Conservation (phyloP, 169 alveolate species). For the Cytauxzoon felis region DNA sequence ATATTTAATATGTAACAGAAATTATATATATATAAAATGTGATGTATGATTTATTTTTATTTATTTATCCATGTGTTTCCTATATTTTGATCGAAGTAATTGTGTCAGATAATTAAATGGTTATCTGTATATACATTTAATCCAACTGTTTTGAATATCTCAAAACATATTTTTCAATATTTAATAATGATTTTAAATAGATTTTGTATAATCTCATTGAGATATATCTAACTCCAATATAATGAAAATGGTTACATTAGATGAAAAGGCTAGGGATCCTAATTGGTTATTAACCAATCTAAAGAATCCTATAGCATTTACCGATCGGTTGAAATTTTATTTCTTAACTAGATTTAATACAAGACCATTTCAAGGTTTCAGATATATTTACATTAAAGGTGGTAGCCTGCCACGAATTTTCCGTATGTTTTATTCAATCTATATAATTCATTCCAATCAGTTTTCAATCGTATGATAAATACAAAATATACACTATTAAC, state of each 20-base stretch:
- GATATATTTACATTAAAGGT: conserved; percentile 69
- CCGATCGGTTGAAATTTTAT: conserved; percentile 44
- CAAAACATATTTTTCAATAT: no score
- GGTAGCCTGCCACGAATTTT: conserved; percentile 72
- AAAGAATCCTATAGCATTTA: conserved; percentile 25
- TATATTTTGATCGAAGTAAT: no score
- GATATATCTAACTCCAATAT: no score
- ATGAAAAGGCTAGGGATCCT: conserved; percentile 12
- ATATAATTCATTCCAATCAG: conserved; percentile 1
- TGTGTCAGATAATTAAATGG: no score
- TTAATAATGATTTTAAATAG: no score
- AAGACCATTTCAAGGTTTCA: conserved; percentile 59
- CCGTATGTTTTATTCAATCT: conserved; percentile 8
- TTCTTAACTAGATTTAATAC: conserved; percentile 56
- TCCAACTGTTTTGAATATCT: no score
- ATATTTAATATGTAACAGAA: no score
- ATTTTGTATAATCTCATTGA: no score
- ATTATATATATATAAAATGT: no score
- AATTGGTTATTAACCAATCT: conserved; percentile 35
- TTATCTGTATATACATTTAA: no score
- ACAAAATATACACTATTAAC: conserved; percentile 86
- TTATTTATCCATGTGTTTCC: no score
- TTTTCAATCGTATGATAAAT: conserved; percentile 81
- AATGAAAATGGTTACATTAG: conserved; percentile 16
- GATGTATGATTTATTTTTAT: no score